Conservation (phyloP, 331 rosid genomes). For the Quercus tomentella region DNA sequence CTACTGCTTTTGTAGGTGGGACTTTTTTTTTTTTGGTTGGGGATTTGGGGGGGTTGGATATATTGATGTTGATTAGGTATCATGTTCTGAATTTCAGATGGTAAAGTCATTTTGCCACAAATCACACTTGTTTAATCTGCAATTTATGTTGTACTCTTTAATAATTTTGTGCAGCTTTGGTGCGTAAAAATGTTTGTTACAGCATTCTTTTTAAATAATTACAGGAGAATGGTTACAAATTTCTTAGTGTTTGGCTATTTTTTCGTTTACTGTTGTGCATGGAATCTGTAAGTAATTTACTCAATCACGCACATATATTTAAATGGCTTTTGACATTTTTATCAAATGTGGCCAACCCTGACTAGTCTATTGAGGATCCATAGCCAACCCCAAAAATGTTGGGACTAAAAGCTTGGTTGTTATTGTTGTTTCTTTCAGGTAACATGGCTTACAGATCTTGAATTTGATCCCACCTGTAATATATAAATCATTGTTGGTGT, state of each 20-base stretch:
- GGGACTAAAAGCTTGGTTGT: too few relatives aligned
- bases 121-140: neutral
- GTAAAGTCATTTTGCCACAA: neutral
- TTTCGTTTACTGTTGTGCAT: neutral
- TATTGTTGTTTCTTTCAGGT: neutral
- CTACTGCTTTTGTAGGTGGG: too few relatives aligned
- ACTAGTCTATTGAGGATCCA: too few relatives aligned
- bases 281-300: neutral
- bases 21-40: too few relatives aligned
- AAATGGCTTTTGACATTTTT: neutral
- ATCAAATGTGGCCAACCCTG: neutral
- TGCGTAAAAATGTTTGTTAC: neutral
- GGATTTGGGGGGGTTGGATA: too few relatives aligned
- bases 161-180: neutral
- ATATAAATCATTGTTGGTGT: neutral
- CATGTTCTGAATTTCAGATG: neutral
- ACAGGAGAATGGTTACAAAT: neutral
- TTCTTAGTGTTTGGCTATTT: neutral
- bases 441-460: neutral
- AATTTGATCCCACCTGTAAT: neutral
- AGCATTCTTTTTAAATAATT: neutral
- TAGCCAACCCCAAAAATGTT: too few relatives aligned
- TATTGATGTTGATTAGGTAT: too few relatives aligned
- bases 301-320: neutral
- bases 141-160: neutral